Evolutionary conservation across 1,284 basidiomycete species (phyloP), one percentile per base, ranked within the genome.

Genomic region (Trametes pubescens): DNA sequence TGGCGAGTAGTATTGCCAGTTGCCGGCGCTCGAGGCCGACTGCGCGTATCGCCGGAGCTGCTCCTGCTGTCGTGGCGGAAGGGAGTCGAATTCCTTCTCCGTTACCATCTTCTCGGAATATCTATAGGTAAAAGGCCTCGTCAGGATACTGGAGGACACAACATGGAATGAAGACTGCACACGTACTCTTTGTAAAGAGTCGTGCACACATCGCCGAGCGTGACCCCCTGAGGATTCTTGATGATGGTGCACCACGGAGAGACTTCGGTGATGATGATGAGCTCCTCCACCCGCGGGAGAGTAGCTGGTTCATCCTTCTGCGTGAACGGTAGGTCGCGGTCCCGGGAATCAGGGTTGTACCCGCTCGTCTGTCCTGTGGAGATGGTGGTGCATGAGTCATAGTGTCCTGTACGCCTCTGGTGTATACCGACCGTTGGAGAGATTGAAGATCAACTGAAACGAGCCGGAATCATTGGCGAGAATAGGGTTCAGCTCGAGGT

Each of bases 181-280:
- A 81, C 89, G 49, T 64, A 93, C 92, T 93, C 91, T 74, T 85
- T 87, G 82, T 84, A 91, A 47, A 93, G 75, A 10, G 81, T 77
- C 2, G 80, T 80, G 71, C 87, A 90, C 32, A 94, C 82, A 72
- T 94, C 90, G 29, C 82, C 82, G 64, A 91, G 80, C 1, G 90
- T 92, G 11, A 94, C 91, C 0, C 92, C 92, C 1, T 78, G 75
- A 11, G 89, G 86, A 71, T 91, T 93, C 73, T 81, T 86, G 51
- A 94, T 82, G 63, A 87, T 86, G 11, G 91, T 92, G 74, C 91
- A 92, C 92, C 92, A 94, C 2, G 92, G 92, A 52, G 85, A 88
- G 46, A 82, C 77, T 52, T 87, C 83, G n/a, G 87, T 87, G 73
- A 94, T 88, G 66, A 94, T 81, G 67, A 90, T 85, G 64, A 94